These are phyloP conservation scores for Pholiota conissans DNA, from an alignment of 768 basidiomycete genomes.

Conservation along the genomic window DNA sequence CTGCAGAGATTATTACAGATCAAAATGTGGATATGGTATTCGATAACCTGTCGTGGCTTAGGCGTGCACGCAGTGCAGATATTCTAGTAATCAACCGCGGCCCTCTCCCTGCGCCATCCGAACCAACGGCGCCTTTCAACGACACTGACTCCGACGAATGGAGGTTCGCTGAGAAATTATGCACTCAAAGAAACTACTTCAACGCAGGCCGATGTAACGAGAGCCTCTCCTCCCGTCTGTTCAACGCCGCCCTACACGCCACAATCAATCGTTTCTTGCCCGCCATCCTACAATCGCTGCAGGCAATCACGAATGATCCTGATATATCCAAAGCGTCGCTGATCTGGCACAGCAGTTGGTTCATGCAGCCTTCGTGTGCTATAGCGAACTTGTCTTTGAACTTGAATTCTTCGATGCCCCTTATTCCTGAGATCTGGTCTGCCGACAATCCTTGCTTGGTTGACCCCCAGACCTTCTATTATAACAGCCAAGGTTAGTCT, in stretches of 20 bases:
- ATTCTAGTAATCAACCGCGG: conserved; percentile 47
- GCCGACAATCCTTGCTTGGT: conserved; percentile 4
- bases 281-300: conserved; percentile 35
- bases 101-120: conserved; percentile 49
- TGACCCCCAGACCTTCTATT: conserved; percentile 51
- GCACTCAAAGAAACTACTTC: conserved; percentile 20
- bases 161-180: conserved; percentile 33
- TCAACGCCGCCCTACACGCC: conserved; percentile 46
- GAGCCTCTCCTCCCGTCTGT: conserved; percentile 26
- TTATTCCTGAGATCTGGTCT: conserved; percentile 21
- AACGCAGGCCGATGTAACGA: neutral
- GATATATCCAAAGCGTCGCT: conserved; percentile 25
- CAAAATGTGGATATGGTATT: conserved; percentile 36
- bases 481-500: conserved; percentile 50
- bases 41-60: too few relatives aligned
- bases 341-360: conserved; percentile 47
- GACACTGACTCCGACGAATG: conserved; percentile 35
- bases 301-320: conserved; percentile 23
- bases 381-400: conserved; percentile 13
- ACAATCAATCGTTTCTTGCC: conserved; percentile 47
- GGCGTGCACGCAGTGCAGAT: conserved; percentile 44
- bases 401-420: conserved; percentile 16
- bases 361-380: conserved; percentile 32
- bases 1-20: conserved; percentile 39
- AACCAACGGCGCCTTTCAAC: conserved; percentile 43